A percentile compares a stretch with the other conserved stretches of the same genome.
Evolutionary conservation across 108 stramenopile species (phyloP).

Genomic region (Parietichytrium sp.): DNA sequence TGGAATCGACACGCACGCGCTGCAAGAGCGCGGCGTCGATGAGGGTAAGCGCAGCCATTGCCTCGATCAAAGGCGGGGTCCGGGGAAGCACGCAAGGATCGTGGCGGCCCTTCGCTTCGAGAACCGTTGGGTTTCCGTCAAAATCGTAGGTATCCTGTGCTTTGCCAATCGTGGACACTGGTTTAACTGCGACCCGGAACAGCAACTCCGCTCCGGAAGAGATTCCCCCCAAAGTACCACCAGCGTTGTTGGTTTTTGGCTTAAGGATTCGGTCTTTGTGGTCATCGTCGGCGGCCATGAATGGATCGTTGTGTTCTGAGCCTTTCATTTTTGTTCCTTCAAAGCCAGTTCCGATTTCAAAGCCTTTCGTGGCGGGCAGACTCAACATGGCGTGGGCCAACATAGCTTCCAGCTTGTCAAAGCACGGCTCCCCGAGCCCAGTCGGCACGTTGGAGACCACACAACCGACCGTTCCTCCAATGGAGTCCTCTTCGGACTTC

Average conservation of each 20-base stretch:
- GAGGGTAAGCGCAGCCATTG: conserved; percentile 93
- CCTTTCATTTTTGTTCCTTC: conserved; percentile 87
- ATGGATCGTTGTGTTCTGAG: conserved; percentile 96
- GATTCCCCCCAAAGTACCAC: conserved; percentile 97
- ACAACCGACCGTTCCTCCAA: conserved; percentile 95
- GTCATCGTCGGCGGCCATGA: conserved; percentile 43
- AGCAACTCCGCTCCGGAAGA: conserved; percentile 94
- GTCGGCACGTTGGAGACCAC: conserved; percentile 88
- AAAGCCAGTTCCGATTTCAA: conserved; percentile 96
- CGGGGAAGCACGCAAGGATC: conserved; percentile 97
- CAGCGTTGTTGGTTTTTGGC: conserved; percentile 84
- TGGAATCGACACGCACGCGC: conserved; percentile 48
- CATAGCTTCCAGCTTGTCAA: conserved; percentile 98
- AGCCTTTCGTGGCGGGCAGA: conserved; percentile 97
- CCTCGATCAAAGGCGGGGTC: conserved; percentile 93
- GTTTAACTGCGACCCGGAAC: conserved; percentile 87
- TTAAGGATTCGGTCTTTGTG: conserved; percentile 30
- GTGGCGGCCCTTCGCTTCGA: conserved; percentile 94
- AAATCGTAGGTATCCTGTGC: conserved; percentile 81
- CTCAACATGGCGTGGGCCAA: conserved; percentile 98
- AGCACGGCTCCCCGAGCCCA: conserved; percentile 90
- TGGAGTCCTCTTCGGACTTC: conserved; percentile 64
- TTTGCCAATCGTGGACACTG: conserved; percentile 45
- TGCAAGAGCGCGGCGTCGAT: conserved; percentile 93
- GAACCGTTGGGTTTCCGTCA: conserved; percentile 86